phyloP scores from a whole-genome alignment of 2,329 filamentous ascomycete genomes.

The Colletotrichum salicis region DNA sequence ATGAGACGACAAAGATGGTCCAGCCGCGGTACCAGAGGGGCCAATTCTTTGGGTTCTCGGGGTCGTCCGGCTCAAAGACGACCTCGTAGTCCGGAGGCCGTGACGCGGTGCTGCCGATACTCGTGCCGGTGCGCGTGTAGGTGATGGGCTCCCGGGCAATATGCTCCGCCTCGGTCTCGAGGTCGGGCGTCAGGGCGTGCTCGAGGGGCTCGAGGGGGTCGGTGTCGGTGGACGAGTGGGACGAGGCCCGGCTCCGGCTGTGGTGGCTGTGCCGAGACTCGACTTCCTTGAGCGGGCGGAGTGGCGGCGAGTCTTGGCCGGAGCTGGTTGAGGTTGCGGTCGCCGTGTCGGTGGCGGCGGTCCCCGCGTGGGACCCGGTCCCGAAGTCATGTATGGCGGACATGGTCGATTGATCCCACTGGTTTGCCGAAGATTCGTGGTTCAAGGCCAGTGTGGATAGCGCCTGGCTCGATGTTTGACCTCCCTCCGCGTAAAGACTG shows the following conservation, averaged over 20 bases:
- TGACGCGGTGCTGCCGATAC: slow-evolving; percentile 52
- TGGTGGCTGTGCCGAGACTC: slow-evolving; percentile 28
- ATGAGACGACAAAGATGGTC: slow-evolving; percentile 57
- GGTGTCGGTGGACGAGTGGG: slow-evolving; percentile 30
- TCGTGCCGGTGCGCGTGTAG: slow-evolving; percentile 51
- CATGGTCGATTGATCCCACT: slow-evolving; percentile 16
- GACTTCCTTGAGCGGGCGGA: slow-evolving; percentile 10
- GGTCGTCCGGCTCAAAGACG: slow-evolving; percentile 73
- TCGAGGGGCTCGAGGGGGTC: slow-evolving; percentile 47
- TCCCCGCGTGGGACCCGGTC: slow-evolving; percentile 23
- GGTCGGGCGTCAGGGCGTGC: slow-evolving; percentile 49
- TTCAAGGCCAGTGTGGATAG: neutral
- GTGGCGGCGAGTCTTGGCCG: slow-evolving; percentile 29
- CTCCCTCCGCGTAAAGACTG: neutral
- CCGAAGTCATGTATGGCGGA: slow-evolving; percentile 21
- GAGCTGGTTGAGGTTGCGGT: slow-evolving; percentile 23
- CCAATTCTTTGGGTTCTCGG: slow-evolving; percentile 76
- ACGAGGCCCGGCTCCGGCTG: slow-evolving; percentile 21
- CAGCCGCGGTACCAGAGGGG: slow-evolving; percentile 59
- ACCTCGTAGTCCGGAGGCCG: slow-evolving; percentile 74
- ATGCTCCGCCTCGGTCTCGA: slow-evolving; percentile 52
- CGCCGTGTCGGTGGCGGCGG: slow-evolving; percentile 10
- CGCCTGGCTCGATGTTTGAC: neutral
- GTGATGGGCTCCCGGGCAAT: slow-evolving; percentile 52
- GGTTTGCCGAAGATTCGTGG: neutral